Evolutionary conservation across 208 protist species (phyloP).

Genomic region (Crithidia expoeki): DNA sequence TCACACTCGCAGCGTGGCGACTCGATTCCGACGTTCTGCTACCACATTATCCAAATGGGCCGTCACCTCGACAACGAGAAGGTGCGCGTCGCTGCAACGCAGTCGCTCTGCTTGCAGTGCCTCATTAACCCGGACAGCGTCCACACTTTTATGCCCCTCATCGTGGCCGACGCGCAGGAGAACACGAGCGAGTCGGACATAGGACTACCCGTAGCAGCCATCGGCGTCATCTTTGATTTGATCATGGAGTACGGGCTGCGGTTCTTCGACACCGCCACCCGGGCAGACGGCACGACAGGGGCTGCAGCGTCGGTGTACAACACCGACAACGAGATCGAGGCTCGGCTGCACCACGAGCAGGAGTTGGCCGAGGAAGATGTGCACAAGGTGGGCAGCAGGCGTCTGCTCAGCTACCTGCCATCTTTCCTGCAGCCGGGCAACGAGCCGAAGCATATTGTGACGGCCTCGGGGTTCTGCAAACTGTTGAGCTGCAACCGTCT

Average conservation of each 20-base stretch:
- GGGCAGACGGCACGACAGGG: not conserved
- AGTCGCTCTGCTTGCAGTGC: conserved; percentile 83
- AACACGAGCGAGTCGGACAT: conserved; percentile 20
- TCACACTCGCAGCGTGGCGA: conserved; percentile 82
- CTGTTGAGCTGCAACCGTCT: conserved; percentile 88
- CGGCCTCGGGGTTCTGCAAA: conserved; percentile 78
- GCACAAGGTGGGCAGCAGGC: conserved; percentile 78
- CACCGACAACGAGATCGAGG: conserved; percentile 42
- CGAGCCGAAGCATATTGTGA: conserved; percentile 43
- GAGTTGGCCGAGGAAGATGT: conserved; percentile 80
- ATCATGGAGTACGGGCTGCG: conserved; percentile 89
- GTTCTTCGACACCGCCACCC: conserved; percentile 69
- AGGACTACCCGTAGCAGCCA: conserved; percentile 64
- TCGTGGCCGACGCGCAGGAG: conserved; percentile 69
- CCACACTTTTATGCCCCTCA: conserved; percentile 91
- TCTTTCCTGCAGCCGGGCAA: conserved; percentile 47
- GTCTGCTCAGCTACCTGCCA: conserved; percentile 57
- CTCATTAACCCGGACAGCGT: conserved; percentile 86
- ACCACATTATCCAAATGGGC: conserved; percentile 87
- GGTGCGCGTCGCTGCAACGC: conserved; percentile 79
- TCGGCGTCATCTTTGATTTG: conserved; percentile 82
- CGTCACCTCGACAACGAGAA: conserved; percentile 73
- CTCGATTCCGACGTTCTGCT: conserved; percentile 78
- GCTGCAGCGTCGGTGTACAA: conserved; percentile 30
- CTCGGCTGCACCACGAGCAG: conserved; percentile 76